Conservation (phyloP, 208 protist species). For the Tetramitus jugosus region DNA sequence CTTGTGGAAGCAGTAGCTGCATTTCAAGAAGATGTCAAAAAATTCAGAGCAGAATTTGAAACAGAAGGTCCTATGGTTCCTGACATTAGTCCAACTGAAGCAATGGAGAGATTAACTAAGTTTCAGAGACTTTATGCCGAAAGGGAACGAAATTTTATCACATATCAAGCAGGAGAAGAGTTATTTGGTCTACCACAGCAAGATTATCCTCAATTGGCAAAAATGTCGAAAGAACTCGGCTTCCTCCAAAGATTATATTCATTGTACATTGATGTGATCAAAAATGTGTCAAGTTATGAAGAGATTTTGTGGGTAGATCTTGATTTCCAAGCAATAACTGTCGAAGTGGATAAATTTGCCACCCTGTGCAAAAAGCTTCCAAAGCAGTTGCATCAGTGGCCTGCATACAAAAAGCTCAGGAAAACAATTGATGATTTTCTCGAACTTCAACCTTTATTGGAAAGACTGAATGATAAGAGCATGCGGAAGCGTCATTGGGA, state of each 20-base stretch:
- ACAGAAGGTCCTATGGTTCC: slow-evolving; percentile 86
- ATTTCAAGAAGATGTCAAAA: slow-evolving; percentile 76
- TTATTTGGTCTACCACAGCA: slow-evolving; percentile 85
- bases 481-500: slow-evolving; percentile 89
- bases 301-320: slow-evolving; percentile 87
- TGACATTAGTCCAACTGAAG: slow-evolving; percentile 77
- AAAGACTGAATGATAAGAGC: slow-evolving; percentile 73
- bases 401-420: slow-evolving; percentile 85
- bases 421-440: slow-evolving; percentile 87
- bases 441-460: slow-evolving; percentile 81
- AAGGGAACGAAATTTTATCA: slow-evolving; percentile 83
- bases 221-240: slow-evolving; percentile 82
- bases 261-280: slow-evolving; percentile 85
- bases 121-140: slow-evolving; percentile 89
- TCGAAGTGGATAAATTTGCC: slow-evolving; percentile 63
- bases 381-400: slow-evolving; percentile 81
- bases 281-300: slow-evolving; percentile 81
- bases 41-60: slow-evolving; percentile 88
- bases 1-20: slow-evolving; percentile 81
- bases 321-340: slow-evolving; percentile 80
- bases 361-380: slow-evolving; percentile 71
- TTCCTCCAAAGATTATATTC: slow-evolving; percentile 86
- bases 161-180: slow-evolving; percentile 83
- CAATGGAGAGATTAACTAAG: slow-evolving; percentile 84
- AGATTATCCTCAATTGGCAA: slow-evolving; percentile 81